Percentiles rank a stretch among this genome's conserved stretches.
These are phyloP conservation scores for Eimeria necatrix DNA, from an alignment of 169 alveolate genomes.

Conservation along the genomic window DNA sequence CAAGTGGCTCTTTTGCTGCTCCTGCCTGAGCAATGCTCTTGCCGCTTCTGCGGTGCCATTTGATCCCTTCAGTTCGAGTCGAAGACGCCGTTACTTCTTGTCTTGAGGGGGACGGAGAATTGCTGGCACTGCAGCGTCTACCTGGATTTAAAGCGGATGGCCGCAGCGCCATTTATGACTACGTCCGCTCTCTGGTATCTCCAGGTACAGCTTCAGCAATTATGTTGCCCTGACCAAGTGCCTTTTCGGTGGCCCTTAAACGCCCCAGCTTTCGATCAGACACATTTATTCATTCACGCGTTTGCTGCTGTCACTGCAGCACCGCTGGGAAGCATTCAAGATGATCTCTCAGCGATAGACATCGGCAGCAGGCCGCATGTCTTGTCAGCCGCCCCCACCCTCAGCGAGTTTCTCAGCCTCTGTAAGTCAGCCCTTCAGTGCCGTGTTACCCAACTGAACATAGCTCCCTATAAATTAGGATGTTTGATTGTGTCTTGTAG, in stretches of 20 bases:
- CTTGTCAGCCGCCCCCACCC: conserved; percentile 34
- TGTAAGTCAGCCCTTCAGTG: conserved; percentile 6
- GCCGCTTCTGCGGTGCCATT: too few species aligned
- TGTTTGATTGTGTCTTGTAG: too few species aligned
- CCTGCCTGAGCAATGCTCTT: background rate
- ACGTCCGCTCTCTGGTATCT: conserved; percentile 49
- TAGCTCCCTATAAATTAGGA: too few species aligned
- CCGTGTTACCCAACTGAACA: too few species aligned
- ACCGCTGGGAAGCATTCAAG: conserved; percentile 29
- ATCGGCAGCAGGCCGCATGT: conserved; percentile 6
- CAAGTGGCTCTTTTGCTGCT: background rate
- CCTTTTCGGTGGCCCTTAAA: background rate
- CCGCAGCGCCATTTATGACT: conserved; percentile 35
- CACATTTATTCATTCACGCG: background rate
- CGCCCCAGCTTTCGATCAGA: too few species aligned
- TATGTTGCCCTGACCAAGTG: background rate
- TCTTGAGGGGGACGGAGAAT: conserved; percentile 60
- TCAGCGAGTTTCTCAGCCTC: conserved; percentile 2
- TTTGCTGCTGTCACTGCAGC: conserved; percentile 17
- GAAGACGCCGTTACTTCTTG: conserved; percentile 61
- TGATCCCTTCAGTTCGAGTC: conserved; percentile 16
- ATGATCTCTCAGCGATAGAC: background rate
- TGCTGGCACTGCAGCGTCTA: conserved; percentile 57
- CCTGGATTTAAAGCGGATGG: conserved; percentile 25
- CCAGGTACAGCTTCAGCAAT: background rate